phyloP scores from a whole-genome alignment of 2,329 filamentous ascomycete species.

The Dactylonectria estremocensis region DNA sequence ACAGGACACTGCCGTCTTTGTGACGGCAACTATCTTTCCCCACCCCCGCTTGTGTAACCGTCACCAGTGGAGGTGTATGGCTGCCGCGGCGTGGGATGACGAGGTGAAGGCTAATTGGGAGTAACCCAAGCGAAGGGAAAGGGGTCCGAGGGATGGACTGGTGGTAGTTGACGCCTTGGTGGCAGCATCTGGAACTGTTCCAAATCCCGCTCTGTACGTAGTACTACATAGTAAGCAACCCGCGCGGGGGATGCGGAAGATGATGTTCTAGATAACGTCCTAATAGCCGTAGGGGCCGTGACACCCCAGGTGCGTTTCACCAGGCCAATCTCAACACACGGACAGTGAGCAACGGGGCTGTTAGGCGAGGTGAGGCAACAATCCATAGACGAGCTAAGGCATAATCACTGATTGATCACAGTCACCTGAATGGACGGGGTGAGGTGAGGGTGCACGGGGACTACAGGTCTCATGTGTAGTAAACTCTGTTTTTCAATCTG shows the following conservation, averaged over 20 bases:
- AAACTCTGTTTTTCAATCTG: constrained; percentile 12
- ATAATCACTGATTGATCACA: not conserved
- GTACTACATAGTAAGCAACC: too few relatives aligned
- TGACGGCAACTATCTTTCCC: too few relatives aligned
- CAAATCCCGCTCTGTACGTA: constrained; percentile 25
- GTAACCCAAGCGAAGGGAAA: not conserved
- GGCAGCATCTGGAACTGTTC: constrained; percentile 46
- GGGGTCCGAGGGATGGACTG: not conserved
- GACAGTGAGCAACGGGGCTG: constrained; percentile 5
- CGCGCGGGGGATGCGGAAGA: constrained; percentile 10
- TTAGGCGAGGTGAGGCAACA: constrained; percentile 30
- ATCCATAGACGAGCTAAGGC: constrained; percentile 23
- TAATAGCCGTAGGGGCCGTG: constrained; percentile 43
- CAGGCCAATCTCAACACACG: constrained; percentile 4
- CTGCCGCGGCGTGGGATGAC: constrained; percentile 6
- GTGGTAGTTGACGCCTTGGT: constrained; percentile 24
- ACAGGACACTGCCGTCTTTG: constrained; percentile 8
- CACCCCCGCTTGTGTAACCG: too few relatives aligned
- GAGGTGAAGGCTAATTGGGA: constrained; percentile 9
- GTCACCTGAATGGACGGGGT: constrained; percentile 20
- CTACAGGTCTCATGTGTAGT: not conserved
- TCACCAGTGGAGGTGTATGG: not conserved
- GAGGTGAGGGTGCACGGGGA: constrained; percentile 8
- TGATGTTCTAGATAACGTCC: constrained; percentile 58
- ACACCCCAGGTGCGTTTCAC: constrained; percentile 18